Evolutionary conservation across 2,329 filamentous ascomycete genomes (phyloP), one percentile per base, ranked within the genome.

Genomic region (Alternaria hordeiaustralica): DNA sequence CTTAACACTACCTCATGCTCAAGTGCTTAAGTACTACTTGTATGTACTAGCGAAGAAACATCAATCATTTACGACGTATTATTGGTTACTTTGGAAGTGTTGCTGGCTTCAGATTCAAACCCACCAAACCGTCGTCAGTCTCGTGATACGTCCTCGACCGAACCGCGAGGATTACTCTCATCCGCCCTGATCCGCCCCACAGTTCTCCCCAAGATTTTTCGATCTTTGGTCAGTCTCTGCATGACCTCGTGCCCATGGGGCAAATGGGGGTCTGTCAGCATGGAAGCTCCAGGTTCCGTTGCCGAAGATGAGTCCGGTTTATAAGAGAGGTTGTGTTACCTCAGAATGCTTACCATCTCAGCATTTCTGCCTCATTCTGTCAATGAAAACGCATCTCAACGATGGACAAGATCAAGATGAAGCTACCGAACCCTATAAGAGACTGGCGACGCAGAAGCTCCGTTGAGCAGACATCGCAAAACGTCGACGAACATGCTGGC

Each of bases 401-500:
- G 25, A 60, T 62, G 49, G 25, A 55, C 7, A 60, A 57, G 33
- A 63, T 57, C 11, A 65, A 55, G 23, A 65, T 67, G 61, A 71
- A 62, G 56, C 20, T 73, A 20, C 53, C 61, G 6, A 71, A 70
- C 47, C 68, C 69, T 5, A 46, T 72, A 13, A 57, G 51, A 13
- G 30, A 64, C 12, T 71, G 71, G 72, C 61, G 61, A 23, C 60
- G 66, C 15, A 64, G 60, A 8, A 61, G 60, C 21, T 65, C 67
- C 15, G 64, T 66, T 13, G 68, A 66, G 41, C 49, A 71, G 45
- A 63, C 58, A 9, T 67, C 66, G 15, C 45, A 60, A 26, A 66
- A 63, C 60, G 64, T 68, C 12, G 68, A 58, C 6, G 63, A 73
- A 46, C 72, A 74, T 61, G 69, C 49, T 36, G 72, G 69, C 11